These are phyloP conservation scores for Onygena corvina DNA, from an alignment of 2,329 filamentous ascomycete species.

Conservation along the genomic window DNA sequence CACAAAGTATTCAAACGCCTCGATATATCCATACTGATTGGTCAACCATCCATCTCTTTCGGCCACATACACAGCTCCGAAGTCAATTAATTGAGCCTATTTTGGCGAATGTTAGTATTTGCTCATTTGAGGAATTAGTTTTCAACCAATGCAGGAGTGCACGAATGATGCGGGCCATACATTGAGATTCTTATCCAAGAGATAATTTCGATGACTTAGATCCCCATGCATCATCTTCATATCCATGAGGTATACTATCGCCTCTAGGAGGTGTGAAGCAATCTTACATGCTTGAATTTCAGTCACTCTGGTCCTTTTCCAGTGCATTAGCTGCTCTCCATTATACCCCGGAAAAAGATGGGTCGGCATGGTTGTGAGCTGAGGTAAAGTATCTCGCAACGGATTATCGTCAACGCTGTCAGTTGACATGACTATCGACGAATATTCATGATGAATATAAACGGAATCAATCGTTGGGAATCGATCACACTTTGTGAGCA, in stretches of 20 bases:
- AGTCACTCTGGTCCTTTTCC: slow-evolving; percentile 16
- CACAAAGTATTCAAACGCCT: slow-evolving; percentile 22
- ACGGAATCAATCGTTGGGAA: slow-evolving; percentile 24
- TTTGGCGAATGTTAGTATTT: background rate
- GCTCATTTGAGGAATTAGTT: background rate
- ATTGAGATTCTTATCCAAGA: slow-evolving; percentile 22
- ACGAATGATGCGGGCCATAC: slow-evolving; percentile 13
- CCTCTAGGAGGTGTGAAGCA: slow-evolving; percentile 23
- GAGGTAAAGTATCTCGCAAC: slow-evolving; percentile 6
- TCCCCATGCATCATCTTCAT: slow-evolving; percentile 22
- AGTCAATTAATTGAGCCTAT: slow-evolving; percentile 21
- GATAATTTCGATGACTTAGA: slow-evolving; percentile 23
- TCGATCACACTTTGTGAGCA: slow-evolving; percentile 18
- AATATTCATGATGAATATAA: slow-evolving; percentile 19
- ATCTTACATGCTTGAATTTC: slow-evolving; percentile 23
- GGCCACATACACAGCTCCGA: slow-evolving; percentile 18
- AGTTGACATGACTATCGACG: slow-evolving; percentile 23
- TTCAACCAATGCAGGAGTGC: background rate
- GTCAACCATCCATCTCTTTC: slow-evolving; percentile 8
- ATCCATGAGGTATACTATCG: slow-evolving; percentile 21
- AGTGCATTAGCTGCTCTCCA: slow-evolving; percentile 7
- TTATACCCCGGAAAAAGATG: slow-evolving; percentile 9
- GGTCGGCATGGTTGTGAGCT: background rate
- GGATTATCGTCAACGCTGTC: slow-evolving; percentile 16
- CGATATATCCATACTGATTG: slow-evolving; percentile 8